Percentiles rank a stretch among this genome's conserved stretches.
Conservation (phyloP, 2,329 filamentous ascomycete genomes). For the Colletotrichum brevisporum region DNA sequence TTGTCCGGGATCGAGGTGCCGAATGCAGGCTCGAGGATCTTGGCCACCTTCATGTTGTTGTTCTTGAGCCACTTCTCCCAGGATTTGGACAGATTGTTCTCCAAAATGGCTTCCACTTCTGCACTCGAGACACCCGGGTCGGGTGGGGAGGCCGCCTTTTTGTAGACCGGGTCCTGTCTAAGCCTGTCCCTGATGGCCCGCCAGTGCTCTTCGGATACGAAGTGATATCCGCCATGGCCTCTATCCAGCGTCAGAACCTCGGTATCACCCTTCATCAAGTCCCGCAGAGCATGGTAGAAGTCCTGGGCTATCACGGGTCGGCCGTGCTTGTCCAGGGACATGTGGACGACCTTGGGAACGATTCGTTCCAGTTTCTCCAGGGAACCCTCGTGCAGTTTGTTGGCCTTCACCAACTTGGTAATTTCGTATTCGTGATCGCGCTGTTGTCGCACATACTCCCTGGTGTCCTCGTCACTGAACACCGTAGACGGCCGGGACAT, state of each 20-base stretch:
- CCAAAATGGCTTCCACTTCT: constrained; percentile 47
- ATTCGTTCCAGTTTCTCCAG: constrained; percentile 61
- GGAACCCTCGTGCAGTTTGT: constrained; percentile 53
- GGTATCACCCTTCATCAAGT: constrained; percentile 65
- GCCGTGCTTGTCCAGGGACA: constrained; percentile 67
- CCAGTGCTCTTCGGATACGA: constrained; percentile 64
- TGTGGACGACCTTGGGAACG: constrained; percentile 70
- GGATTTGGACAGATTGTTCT: constrained; percentile 52
- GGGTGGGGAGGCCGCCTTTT: constrained; percentile 47
- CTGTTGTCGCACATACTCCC: constrained; percentile 31
- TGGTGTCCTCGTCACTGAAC: constrained; percentile 29
- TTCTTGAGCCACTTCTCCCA: constrained; percentile 68
- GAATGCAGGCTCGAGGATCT: constrained; percentile 42
- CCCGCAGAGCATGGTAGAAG: constrained; percentile 76
- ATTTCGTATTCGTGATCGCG: constrained; percentile 49
- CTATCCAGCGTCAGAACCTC: constrained; percentile 63
- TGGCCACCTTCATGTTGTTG: constrained; percentile 59
- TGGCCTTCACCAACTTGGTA: constrained; percentile 47
- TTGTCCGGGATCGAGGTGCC: constrained; percentile 44
- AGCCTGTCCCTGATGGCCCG: constrained; percentile 59
- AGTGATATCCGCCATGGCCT: constrained; percentile 52
- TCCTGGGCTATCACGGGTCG: constrained; percentile 68
- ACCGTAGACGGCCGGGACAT: constrained; percentile 33
- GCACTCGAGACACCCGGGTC: constrained; percentile 38
- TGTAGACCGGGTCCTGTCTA: constrained; percentile 50